These are phyloP conservation scores for Blastobotrys petasosporus DNA, from an alignment of 1,139 yeast species.

Conservation along the genomic window DNA sequence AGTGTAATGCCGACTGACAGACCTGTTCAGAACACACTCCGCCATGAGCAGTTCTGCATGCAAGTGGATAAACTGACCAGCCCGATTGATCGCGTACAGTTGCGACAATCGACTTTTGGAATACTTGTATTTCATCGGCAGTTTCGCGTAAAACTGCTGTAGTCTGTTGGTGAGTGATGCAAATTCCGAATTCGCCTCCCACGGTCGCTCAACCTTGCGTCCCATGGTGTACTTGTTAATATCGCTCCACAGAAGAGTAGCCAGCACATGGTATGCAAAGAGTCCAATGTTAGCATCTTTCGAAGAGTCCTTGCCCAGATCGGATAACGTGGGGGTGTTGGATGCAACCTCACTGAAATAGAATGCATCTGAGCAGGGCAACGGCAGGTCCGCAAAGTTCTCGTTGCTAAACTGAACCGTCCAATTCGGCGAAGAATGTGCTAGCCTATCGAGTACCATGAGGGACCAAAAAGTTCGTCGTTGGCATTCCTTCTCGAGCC, in stretches of 20 bases:
- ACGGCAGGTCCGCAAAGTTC: conserved; percentile 27
- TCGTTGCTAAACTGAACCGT: conserved; percentile 25
- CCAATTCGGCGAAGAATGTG: conserved; percentile 34
- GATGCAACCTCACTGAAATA: conserved; percentile 30
- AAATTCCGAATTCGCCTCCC: conserved; percentile 21
- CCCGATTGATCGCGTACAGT: conserved; percentile 20
- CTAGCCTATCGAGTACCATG: conserved; percentile 34
- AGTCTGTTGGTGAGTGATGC: conserved; percentile 13
- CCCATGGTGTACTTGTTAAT: conserved; percentile 27
- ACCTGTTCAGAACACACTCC: conserved; percentile 24
- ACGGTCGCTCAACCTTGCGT: conserved; percentile 20
- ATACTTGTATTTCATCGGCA: conserved; percentile 24
- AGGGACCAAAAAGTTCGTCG: conserved; percentile 37
- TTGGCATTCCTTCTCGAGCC: conserved; percentile 34
- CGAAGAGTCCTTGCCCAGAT: conserved; percentile 18
- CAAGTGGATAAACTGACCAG: conserved; percentile 26
- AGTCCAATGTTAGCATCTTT: conserved; percentile 18
- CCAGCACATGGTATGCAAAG: conserved; percentile 30
- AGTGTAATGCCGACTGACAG: conserved; percentile 18
- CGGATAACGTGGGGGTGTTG: conserved; percentile 25
- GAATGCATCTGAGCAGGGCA: conserved; percentile 33
- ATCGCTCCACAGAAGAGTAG: conserved; percentile 32
- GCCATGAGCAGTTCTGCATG: conserved; percentile 25
- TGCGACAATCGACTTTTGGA: conserved; percentile 21
- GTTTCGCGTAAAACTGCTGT: conserved; percentile 11